Base-by-base conservation (phyloP, 495 filamentous ascomycete species). In the Penicillium samsonianum region DNA sequence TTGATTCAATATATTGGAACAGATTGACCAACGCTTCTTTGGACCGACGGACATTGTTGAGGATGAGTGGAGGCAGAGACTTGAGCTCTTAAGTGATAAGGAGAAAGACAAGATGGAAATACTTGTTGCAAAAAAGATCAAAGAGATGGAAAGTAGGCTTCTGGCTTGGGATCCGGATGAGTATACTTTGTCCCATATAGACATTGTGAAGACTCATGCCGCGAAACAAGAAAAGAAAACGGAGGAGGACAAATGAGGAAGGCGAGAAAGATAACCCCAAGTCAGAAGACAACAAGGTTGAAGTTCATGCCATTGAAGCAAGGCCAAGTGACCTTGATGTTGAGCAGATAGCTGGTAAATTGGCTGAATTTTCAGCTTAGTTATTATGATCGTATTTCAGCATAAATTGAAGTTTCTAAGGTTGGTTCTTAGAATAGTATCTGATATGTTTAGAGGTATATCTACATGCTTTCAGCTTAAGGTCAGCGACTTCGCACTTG, bases 141-240 rank as follows among this genome's bases (percentile, higher is more conserved):
- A 23, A 19, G 43, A 59, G 43, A 59, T 60, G 50, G 43, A 44
- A n/a, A 41, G 8, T 9, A 59, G 37, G 25, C 19, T 55, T 19
- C 28, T 62, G 12, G 50, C 38, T 6, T 62, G 56, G 60, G 60
- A 59, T 4, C 43, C 42, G 8, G 44, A 59, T 43, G 60, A 56
- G 46, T 50, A 55, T 20, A 50, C 56, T 6, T 19, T 43, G 20
- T 10, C 41, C 4, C 19, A 43, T 22, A 43, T 43, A 43, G 20
- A 43, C 20, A 43, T 22, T 14, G 41, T 20, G 10, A 12, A 43
- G 20, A 42, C 3, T 11, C 0, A 7, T 20, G n/a, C 38, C n/a
- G 17, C 16, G 38, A 40, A 40, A 40, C 1, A 41, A 30, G 28
- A 8, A 30, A 30, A 30, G 28, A 30, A 30, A 30, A 3, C 9